Conservation (phyloP, 441 rosid species). For the Adansonia grandidieri region DNA sequence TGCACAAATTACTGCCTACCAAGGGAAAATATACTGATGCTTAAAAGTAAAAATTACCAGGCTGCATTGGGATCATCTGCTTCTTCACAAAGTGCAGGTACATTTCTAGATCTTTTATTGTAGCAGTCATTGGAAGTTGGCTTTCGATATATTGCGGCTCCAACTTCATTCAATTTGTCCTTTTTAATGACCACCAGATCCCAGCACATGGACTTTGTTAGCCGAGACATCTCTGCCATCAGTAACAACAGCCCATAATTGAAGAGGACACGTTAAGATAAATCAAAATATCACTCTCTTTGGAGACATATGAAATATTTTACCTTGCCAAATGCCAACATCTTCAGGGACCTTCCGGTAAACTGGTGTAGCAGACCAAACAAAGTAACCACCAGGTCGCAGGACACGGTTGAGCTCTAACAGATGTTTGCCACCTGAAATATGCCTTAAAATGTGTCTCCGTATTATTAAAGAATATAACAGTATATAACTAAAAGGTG, state of each 20-base stretch:
- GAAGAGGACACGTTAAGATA: background rate
- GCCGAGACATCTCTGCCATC: constrained; percentile 51
- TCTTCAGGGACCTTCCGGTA: constrained; percentile 60
- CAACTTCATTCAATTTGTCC: constrained; percentile 53
- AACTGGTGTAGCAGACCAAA: constrained; percentile 76
- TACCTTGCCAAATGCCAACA: constrained; percentile 64
- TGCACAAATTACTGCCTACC: too few relatives aligned
- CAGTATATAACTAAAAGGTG: background rate
- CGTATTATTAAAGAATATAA: constrained; percentile 4
- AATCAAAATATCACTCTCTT: background rate
- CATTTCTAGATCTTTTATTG: constrained; percentile 47
- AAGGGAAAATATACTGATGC: too few relatives aligned
- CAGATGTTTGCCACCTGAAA: constrained; percentile 65
- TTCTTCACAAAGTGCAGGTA: constrained; percentile 62
- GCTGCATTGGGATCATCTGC: constrained; percentile 65
- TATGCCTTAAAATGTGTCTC: constrained; percentile 8
- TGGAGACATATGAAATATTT: background rate
- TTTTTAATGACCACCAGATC: constrained; percentile 51
- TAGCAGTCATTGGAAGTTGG: constrained; percentile 61
- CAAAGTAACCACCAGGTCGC: constrained; percentile 73
- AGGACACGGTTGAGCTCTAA: constrained; percentile 66
- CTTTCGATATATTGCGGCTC: constrained; percentile 62
- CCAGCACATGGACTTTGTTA: constrained; percentile 63
- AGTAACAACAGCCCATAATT: background rate
- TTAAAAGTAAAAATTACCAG: constrained; percentile 38